These are phyloP conservation scores for Fulvia fulva DNA, from an alignment of 2,329 filamentous ascomycete species.

Conservation along the genomic window DNA sequence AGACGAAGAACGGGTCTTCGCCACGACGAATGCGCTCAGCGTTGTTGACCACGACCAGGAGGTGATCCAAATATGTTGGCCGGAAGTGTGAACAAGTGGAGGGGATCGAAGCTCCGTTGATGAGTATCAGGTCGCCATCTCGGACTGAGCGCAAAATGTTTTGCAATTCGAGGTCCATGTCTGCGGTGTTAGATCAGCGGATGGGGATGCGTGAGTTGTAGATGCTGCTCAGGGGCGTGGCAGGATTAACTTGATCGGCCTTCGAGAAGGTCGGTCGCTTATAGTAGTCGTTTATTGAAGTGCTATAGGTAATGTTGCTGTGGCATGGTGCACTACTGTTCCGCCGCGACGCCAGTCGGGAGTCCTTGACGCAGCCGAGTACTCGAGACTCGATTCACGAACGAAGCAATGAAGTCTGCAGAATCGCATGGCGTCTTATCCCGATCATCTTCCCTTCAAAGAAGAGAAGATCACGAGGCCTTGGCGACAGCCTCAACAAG, in stretches of 20 bases:
- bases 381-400: too few species aligned
- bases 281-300: neutral
- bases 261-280: neutral
- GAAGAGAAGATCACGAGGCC: neutral
- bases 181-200: neutral
- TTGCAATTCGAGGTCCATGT: neutral
- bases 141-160: neutral
- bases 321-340: neutral
- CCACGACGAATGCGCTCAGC: neutral
- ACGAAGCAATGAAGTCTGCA: neutral
- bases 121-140: neutral
- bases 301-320: neutral
- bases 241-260: too few species aligned
- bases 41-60: neutral
- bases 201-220: neutral
- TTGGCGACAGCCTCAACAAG: slow-evolving; percentile 35
- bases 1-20: neutral
- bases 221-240: too few species aligned
- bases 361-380: neutral
- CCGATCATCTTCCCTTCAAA: neutral
- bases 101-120: neutral
- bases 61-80: neutral
- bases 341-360: neutral
- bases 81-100: neutral
- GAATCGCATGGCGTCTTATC: too few species aligned